Conservation (phyloP, 495 filamentous ascomycete species). For the Annulohypoxylon maeteangense region DNA sequence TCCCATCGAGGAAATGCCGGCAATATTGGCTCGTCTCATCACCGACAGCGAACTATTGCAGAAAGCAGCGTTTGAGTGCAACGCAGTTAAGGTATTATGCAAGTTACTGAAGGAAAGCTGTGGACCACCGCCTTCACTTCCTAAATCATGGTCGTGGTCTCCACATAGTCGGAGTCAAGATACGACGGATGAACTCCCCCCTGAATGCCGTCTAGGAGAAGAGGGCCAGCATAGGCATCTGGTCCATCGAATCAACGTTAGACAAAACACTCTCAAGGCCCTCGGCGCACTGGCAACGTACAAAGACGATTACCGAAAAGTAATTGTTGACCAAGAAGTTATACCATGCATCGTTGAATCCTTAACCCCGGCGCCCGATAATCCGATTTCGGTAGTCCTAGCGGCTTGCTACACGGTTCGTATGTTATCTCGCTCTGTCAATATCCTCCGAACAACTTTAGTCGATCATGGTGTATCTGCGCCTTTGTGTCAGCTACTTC, state of each 20-base stretch:
- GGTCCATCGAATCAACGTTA: constrained; percentile 78
- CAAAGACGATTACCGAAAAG: constrained; percentile 86
- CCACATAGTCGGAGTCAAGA: constrained; percentile 40
- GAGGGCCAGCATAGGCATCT: constrained; percentile 70
- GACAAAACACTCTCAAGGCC: constrained; percentile 81
- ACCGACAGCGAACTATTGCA: constrained; percentile 80
- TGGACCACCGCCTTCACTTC: constrained; percentile 57
- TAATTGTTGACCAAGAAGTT: constrained; percentile 81
- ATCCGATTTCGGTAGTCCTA: constrained; percentile 72
- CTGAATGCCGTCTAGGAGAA: constrained; percentile 63
- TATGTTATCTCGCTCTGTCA: constrained; percentile 83
- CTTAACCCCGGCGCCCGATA: constrained; percentile 67
- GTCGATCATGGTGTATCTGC: constrained; percentile 85
- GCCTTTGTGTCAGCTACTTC: constrained; percentile 81
- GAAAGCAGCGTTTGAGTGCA: constrained; percentile 82
- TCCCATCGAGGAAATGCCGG: constrained; percentile 76
- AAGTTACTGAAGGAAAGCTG: constrained; percentile 78
- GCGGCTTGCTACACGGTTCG: constrained; percentile 85
- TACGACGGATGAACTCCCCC: constrained; percentile 27
- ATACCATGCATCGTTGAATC: constrained; percentile 86
- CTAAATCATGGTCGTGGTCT: constrained; percentile 57
- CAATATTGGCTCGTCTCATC: constrained; percentile 79
- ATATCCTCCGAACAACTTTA: constrained; percentile 82
- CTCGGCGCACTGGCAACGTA: constrained; percentile 80
- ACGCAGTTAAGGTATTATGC: constrained; percentile 75